phyloP scores from a whole-genome alignment of 2,329 filamentous ascomycete genomes.

The Fragosphaeria purpurea region DNA sequence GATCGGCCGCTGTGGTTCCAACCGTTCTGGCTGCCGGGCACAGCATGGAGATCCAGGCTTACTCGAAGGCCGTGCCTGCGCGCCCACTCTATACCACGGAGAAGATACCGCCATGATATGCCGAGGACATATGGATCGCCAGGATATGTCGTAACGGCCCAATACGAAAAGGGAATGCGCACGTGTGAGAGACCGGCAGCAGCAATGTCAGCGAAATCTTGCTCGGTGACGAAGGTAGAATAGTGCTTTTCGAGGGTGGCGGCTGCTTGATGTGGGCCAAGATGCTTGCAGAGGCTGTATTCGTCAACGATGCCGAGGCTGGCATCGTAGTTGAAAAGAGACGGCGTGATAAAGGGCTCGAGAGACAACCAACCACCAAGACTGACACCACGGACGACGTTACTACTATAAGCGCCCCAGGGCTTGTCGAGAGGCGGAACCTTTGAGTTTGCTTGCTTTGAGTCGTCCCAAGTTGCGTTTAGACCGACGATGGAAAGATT shows the following conservation, averaged over 20 bases:
- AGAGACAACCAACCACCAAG: slow-evolving; percentile 86
- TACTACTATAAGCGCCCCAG: slow-evolving; percentile 66
- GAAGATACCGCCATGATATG: slow-evolving; percentile 82
- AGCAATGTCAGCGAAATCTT: slow-evolving; percentile 73
- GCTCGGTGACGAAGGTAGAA: slow-evolving; percentile 72
- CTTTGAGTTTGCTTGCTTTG: slow-evolving; percentile 61
- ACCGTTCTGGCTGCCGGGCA: slow-evolving; percentile 87
- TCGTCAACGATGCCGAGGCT: slow-evolving; percentile 68
- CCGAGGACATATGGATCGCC: slow-evolving; percentile 78
- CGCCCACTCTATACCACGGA: slow-evolving; percentile 88
- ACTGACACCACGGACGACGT: slow-evolving; percentile 80
- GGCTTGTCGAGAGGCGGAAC: slow-evolving; percentile 66
- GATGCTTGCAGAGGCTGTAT: slow-evolving; percentile 61
- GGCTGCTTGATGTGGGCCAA: slow-evolving; percentile 55
- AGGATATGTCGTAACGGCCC: slow-evolving; percentile 77
- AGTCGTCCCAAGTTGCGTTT: slow-evolving; percentile 76
- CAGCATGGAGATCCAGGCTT: slow-evolving; percentile 83
- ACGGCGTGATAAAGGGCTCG: slow-evolving; percentile 91
- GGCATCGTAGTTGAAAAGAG: slow-evolving; percentile 63
- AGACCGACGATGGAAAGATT: slow-evolving; percentile 82
- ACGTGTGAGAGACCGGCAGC: slow-evolving; percentile 87
- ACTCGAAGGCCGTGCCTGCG: slow-evolving; percentile 83
- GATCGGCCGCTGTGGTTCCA: slow-evolving; percentile 91
- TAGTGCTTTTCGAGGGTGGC: slow-evolving; percentile 76
- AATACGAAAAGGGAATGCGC: slow-evolving; percentile 87